phyloP scores from a whole-genome alignment of 176 grass and related monocot genomes.

The Poa pratensis region DNA sequence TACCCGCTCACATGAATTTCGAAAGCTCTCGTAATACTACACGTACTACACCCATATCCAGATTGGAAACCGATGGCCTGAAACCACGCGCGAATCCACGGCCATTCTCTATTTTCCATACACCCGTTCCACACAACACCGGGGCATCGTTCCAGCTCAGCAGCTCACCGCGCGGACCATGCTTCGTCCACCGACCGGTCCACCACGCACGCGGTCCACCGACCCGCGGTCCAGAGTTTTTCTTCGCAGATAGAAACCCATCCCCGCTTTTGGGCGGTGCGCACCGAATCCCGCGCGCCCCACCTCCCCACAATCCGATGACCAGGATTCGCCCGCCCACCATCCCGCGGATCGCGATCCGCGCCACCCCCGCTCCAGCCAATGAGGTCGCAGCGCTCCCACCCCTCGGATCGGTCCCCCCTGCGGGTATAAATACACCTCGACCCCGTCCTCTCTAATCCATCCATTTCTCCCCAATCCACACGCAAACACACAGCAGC shows the following conservation, averaged over 20 bases:
- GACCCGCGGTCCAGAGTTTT: slow-evolving; percentile 24
- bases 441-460: not conserved
- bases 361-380: not conserved
- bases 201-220: slow-evolving; percentile 36
- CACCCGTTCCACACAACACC: slow-evolving; percentile 32
- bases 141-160: not conserved
- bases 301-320: slow-evolving; percentile 36
- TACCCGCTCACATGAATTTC: not conserved
- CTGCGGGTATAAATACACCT: not conserved
- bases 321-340: not conserved
- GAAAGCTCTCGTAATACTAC: slow-evolving; percentile 1
- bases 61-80: slow-evolving; percentile 34
- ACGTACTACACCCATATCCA: slow-evolving; percentile 16
- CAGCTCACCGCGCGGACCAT: not conserved
- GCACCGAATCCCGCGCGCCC: not conserved
- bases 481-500: not conserved
- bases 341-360: slow-evolving; percentile 40
- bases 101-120: not conserved
- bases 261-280: slow-evolving; percentile 19
- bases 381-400: not conserved
- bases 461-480: not conserved
- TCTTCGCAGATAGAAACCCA: slow-evolving; percentile 37
- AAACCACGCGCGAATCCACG: slow-evolving; percentile 24
- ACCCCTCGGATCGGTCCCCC: not conserved
- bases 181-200: not conserved